Evolutionary conservation across 441 rosid genomes (phyloP), one percentile per base, ranked within the genome.

Genomic region (Codiaeum variegatum): DNA sequence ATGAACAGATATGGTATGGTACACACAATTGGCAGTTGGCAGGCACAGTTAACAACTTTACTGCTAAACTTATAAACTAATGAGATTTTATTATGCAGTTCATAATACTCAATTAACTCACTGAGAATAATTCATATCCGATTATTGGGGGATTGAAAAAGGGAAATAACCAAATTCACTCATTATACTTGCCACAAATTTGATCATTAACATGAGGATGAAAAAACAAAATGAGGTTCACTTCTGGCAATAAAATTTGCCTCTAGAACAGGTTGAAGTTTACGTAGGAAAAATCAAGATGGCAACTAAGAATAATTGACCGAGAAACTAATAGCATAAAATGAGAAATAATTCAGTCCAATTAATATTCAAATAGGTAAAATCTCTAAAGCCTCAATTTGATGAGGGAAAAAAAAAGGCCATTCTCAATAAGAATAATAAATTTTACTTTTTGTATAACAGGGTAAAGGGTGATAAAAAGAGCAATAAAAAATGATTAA

Each of bases 201-300:
- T 34, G 77, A 83, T 94, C 98, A 76, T 94, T 92, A 11, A 92
- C 90, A n/a, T 78, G 91, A 72, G n/a, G 97, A 92, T 74, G 97
- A 86, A 66, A 82, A 89, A 70, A 91, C 81, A 55, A 94, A 91
- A 52, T 66, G 81, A 0, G 97, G 98, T 26, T 77, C 82, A 75
- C 89, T 91, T 77, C 77, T 84, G 81, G 78, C 97, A 94, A 76
- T 94, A 92, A 77, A 94, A 94, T 78, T 83, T 94, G 10, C 87
- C 94, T 18, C 82, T 78, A 15, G 97, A 92, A 79, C 98, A 94
- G 69, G 97, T 97, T 26, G 98, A 84, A 59, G 97, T 94, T 77
- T 97, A 97, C 92, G 90, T 70, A 78, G 69, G 74, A 28, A 78
- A 62, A 78, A 71, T 62, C 75, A 77, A 67, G 38, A 32, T 46